A percentile compares a stretch with the other conserved stretches of the same genome.
These are phyloP conservation scores for Pichia manshurica DNA, from an alignment of 805 yeast species.

Conservation along the genomic window DNA sequence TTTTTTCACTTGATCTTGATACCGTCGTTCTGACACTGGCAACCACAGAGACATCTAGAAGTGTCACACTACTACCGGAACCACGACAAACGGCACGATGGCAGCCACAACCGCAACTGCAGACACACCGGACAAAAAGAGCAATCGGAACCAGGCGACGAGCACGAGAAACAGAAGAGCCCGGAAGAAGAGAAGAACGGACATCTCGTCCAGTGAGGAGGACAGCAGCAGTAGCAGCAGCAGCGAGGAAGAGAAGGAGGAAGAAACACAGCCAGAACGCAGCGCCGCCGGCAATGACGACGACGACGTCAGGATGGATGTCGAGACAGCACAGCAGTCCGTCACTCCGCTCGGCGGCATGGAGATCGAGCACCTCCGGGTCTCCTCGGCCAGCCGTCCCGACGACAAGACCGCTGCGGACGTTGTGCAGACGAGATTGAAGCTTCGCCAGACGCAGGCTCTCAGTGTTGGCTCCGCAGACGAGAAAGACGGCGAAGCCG, in stretches of 20 bases:
- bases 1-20: no score
- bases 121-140: background rate
- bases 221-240: constrained; percentile 22
- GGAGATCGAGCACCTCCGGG: constrained; percentile 1
- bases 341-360: no score
- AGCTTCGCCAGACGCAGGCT: constrained; percentile 2
- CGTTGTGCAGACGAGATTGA: constrained; percentile 6
- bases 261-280: constrained; percentile 1
- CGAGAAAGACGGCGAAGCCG: background rate
- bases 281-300: background rate
- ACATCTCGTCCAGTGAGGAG: constrained; percentile 46
- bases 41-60: no score
- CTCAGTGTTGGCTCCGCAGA: background rate
- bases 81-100: no score
- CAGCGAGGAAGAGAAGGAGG: constrained; percentile 16
- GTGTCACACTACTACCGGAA: no score
- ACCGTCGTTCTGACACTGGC: no score
- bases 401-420: constrained; percentile 2
- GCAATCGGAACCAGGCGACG: background rate
- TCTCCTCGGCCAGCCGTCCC: background rate
- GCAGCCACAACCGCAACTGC: no score
- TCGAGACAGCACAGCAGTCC: background rate
- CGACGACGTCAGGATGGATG: background rate
- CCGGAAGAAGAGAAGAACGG: constrained; percentile 79
- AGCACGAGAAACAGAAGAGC: constrained; percentile 41